Conservation (phyloP, 306 rosid species). For the Elaeagnus macrophylla region DNA sequence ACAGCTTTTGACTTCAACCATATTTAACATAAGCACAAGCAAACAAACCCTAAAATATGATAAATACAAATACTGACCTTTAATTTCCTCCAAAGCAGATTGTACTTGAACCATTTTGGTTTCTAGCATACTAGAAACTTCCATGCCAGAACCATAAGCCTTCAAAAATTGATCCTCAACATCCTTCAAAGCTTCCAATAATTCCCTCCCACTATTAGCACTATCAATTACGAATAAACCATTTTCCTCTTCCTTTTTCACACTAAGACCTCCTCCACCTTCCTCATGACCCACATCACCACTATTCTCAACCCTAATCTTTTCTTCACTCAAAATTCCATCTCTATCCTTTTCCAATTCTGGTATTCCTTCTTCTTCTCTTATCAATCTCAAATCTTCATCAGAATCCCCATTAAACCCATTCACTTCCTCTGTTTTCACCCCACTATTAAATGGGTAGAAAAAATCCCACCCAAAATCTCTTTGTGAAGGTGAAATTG, state of each 20-base stretch:
- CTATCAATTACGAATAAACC: constrained; percentile 43
- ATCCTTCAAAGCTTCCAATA: constrained; percentile 65
- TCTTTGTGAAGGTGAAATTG: constrained; percentile 3
- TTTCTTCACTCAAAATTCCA: constrained; percentile 1
- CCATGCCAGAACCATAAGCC: constrained; percentile 61
- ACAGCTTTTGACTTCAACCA: background rate
- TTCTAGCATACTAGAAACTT: constrained; percentile 61
- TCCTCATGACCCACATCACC: constrained; percentile 4
- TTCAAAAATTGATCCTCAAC: constrained; percentile 51
- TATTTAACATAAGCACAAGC: background rate
- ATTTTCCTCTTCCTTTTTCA: constrained; percentile 19
- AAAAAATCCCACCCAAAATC: constrained; percentile 24
- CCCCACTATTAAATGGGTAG: constrained; percentile 8
- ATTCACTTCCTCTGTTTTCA: constrained; percentile 6
- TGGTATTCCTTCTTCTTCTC: constrained; percentile 22
- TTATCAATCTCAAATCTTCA: constrained; percentile 20
- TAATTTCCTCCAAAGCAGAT: constrained; percentile 55
- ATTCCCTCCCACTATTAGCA: constrained; percentile 54
- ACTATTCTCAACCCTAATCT: constrained; percentile 6
- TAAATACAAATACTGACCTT: constrained; percentile 37
- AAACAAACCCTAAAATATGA: background rate
- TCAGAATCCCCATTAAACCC: constrained; percentile 11
- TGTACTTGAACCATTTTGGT: constrained; percentile 52
- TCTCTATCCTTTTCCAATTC: constrained; percentile 19
- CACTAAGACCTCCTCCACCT: constrained; percentile 9